Evolutionary conservation across 495 filamentous ascomycete genomes (phyloP), one percentile per base, ranked within the genome.

Genomic region (Chaetomium cochliodes): DNA sequence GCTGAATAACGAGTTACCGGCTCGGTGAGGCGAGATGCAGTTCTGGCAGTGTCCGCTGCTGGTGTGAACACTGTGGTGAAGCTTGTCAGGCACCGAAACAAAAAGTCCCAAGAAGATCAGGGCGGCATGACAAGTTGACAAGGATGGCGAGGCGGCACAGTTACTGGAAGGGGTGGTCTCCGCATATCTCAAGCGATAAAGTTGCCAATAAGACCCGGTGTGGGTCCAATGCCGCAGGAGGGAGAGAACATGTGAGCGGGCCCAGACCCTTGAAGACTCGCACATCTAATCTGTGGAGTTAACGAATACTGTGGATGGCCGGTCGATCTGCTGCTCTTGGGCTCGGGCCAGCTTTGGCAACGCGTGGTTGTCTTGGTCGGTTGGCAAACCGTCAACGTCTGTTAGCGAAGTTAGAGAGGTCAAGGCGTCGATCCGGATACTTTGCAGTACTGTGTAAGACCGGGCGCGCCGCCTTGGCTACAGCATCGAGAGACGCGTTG

Each of bases 111-210:
- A 59, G 22, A 59, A 4, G 28, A 13, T 5, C 16, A 23, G n/a
- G 15, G 12, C 39, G 23, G 39, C 41, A 18, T 49, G 57, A 39
- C 37, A 41, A 52, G 30, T 9, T 49, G 57, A 39, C 37, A 41
- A 52, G 30, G 47, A 51, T n/a, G 20, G 30, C 22, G 47, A 61
- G 46, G 42, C 58, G 46, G 58, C 58, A 51, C 58, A 39, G 47
- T 25, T 2, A 5, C 28, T 50, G 12, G 23, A 46, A 58, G 41
- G 18, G 28, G 5, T 5, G 30, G 25, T 1, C 39, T 46, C 12
- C 12, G 4, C 33, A 23, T 1, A 54, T 8, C 28, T 11, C 1
- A 30, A 30, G 16, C 12, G 37, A 57, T 47, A 47, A 47, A 13
- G 33, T 50, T 20, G 42, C 44, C 25, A 60, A 50, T 49, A 49